Evolutionary conservation across 257 asterid species (phyloP).

Genomic region (Nicotiana tabacum): DNA sequence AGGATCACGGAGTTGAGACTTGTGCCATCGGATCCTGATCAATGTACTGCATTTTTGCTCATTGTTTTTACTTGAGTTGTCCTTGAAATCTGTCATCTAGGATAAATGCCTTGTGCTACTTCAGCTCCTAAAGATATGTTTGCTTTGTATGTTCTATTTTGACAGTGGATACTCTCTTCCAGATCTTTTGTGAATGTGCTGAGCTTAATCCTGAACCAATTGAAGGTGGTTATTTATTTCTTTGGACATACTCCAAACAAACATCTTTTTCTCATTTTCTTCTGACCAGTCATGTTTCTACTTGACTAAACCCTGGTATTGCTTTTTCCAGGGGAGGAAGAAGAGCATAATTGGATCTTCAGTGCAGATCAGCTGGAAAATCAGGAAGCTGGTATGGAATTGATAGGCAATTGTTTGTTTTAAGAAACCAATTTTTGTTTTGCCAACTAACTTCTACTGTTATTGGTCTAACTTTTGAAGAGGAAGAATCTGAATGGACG

Average conservation of each 20-base stretch:
- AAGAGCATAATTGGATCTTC: conserved; percentile 74
- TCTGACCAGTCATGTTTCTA: neutral
- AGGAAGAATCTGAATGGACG: conserved; percentile 54
- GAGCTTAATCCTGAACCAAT: conserved; percentile 90
- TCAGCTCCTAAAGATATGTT: neutral
- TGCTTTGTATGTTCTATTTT: conserved; percentile 2
- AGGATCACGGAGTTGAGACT: conserved; percentile 87
- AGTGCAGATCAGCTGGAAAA: conserved; percentile 70
- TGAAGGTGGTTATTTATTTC: conserved; percentile 38
- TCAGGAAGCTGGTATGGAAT: conserved; percentile 39
- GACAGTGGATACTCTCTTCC: conserved; percentile 77
- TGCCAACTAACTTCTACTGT: neutral
- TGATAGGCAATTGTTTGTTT: neutral
- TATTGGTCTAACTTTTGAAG: conserved; percentile 30
- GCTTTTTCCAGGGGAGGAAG: conserved; percentile 46
- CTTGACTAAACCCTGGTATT: neutral
- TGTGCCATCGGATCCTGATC: conserved; percentile 77
- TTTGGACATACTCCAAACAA: neutral
- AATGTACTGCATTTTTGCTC: conserved; percentile 32
- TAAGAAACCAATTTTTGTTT: neutral
- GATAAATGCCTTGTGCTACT: neutral
- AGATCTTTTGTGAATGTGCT: conserved; percentile 88
- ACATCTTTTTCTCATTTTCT: neutral
- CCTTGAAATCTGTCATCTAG: neutral
- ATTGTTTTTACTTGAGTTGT: neutral